These are phyloP conservation scores for Lepraria neglecta DNA, from an alignment of 495 filamentous ascomycete species.

Conservation along the genomic window DNA sequence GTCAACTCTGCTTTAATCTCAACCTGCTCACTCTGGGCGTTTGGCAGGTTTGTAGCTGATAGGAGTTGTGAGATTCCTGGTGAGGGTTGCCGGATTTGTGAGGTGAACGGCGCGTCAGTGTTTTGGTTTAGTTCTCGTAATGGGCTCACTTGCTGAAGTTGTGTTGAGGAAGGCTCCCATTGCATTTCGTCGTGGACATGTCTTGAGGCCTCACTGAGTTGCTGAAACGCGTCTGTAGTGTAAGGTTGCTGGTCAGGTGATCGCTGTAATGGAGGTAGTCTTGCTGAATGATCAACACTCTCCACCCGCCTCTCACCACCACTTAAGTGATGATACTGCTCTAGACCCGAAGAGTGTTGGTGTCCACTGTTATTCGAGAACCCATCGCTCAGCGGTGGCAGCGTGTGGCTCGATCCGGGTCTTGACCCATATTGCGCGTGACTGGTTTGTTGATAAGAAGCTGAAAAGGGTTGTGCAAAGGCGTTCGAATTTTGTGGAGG, in stretches of 20 bases:
- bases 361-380: conserved; percentile 4
- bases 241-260: conserved; percentile 9
- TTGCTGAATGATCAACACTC: conserved; percentile 13
- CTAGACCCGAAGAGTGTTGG: conserved; percentile 18
- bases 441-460: conserved; percentile 11
- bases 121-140: neutral
- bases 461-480: conserved; percentile 1
- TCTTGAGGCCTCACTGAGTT: conserved; percentile 4
- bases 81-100: conserved; percentile 23
- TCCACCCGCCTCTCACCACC: conserved; percentile 16
- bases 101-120: neutral
- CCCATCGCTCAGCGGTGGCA: conserved; percentile 14
- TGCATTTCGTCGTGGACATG: conserved; percentile 10
- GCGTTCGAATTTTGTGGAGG: conserved; percentile 15
- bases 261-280: conserved; percentile 18
- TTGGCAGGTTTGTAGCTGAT: conserved; percentile 9
- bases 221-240: conserved; percentile 6
- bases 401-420: conserved; percentile 23
- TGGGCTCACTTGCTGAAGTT: neutral
- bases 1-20: conserved; percentile 26
- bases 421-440: conserved; percentile 19
- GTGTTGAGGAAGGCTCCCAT: neutral
- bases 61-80: conserved; percentile 11
- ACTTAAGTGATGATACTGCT: conserved; percentile 24
- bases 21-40: conserved; percentile 22